phyloP scores from a whole-genome alignment of 768 basidiomycete species.

The Xanthoconium purpureum region DNA sequence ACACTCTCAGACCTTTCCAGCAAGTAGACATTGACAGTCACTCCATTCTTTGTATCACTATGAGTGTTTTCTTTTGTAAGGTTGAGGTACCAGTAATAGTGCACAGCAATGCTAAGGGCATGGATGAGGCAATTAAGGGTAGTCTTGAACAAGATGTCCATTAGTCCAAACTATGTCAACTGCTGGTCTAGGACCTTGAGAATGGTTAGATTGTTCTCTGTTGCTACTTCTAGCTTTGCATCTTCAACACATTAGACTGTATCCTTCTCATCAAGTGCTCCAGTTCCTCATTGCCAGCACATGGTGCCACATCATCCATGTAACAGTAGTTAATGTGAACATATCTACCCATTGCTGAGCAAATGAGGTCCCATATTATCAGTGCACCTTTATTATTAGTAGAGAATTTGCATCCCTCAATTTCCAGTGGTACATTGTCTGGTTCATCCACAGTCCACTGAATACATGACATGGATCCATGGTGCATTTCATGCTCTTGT shows the following conservation, averaged over 20 bases:
- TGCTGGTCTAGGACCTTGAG: constrained; percentile 2
- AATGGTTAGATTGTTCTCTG: not conserved
- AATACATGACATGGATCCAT: constrained; percentile 60
- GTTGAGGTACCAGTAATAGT: constrained; percentile 21
- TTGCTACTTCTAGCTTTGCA: not conserved
- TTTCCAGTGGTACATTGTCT: constrained; percentile 47
- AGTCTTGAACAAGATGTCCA: not conserved
- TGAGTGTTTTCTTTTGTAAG: constrained; percentile 1
- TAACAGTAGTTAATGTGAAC: constrained; percentile 57
- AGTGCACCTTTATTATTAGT: constrained; percentile 56
- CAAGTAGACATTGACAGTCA: constrained; percentile 12
- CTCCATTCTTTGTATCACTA: not conserved
- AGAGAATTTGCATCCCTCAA: constrained; percentile 54
- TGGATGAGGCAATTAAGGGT: not conserved
- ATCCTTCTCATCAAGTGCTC: constrained; percentile 46
- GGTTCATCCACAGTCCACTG: constrained; percentile 56
- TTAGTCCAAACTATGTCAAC: not conserved
- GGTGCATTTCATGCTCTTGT: constrained; percentile 58
- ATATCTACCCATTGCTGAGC: constrained; percentile 56
- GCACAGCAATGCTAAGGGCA: constrained; percentile 11
- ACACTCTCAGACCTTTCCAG: not conserved
- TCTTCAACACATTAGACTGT: constrained; percentile 33
- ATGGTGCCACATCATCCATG: constrained; percentile 34
- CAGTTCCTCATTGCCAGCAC: constrained; percentile 39
- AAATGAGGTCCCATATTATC: constrained; percentile 60